Base-by-base conservation (phyloP, 2,329 filamentous ascomycete genomes). In the Cadophora malorum region DNA sequence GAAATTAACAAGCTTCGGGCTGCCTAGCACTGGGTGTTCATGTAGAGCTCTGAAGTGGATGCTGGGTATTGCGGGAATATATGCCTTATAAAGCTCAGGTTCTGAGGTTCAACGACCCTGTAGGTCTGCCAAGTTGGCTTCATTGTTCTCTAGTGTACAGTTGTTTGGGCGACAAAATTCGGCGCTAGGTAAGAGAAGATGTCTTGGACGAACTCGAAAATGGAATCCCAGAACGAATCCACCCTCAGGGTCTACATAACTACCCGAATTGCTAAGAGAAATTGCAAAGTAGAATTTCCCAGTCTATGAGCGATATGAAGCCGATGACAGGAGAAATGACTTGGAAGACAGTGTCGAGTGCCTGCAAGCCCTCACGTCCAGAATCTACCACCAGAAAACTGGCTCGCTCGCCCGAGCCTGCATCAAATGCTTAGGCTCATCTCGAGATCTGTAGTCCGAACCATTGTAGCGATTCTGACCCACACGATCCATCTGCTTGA, bases 401-500 rank as follows among this genome's bases (percentile, higher is more conserved):
- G 23, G 38, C 0, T 47, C 23, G 16, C 9, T 47, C 3, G 25
- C 41, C 28, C 33, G 41, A 62, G 59, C 45, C 8, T 62, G 59
- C 59, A 62, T 62, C 2, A 49, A 16, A 31, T 33, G 59, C 6
- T 47, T 25, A 21, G 16, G 5, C n/a, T 23, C 25, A 3, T 28
- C 1, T 2, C 45, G 25, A 62, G 23, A 31, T 33, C 63, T 53
- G 35, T 56, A 64, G n/a, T 64, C 35, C 3, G 63, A 64, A 16
- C 52, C 63, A 31, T 64, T 64, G 50, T 47, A 35, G 23, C 38
- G 45, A 16, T 53, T 14, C 41, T 64, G 63, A 2, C 74, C 74
- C n/a, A 76, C 61, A 4, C 66, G 66, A 63, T 73, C 73, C 69
- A 74, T 74, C 9, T 68, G 33, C 55, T 70, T 70, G 2, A 76